Base-by-base conservation (phyloP, 2,329 filamentous ascomycete genomes). In the Trichoderma atrobrunneum region DNA sequence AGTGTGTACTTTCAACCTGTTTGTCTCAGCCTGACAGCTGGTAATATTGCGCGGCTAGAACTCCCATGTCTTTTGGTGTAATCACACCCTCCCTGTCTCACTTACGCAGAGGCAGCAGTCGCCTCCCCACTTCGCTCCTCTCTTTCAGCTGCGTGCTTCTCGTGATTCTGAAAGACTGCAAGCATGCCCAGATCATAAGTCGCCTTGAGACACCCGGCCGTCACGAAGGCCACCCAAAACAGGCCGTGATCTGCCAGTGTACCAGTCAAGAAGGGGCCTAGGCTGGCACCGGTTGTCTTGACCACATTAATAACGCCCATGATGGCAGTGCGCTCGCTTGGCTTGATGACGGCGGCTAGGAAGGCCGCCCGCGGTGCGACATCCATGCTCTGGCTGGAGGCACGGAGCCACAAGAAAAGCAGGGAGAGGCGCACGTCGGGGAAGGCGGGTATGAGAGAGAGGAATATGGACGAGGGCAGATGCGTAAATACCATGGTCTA, bases 401-500 rank as follows among this genome's bases (percentile, higher is more conserved):
- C 85, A 8, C 92, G 87, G 12, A 91, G 82, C 18, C 91, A 79
- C 12, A 93, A 82, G 71, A 93, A 87, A 0, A 84, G 79, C 60
- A 92, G 84, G 0, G 91, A 86, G 6, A 90, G 73, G 12, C 82
- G 82, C 0, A 89, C 80, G 4, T 84, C 82, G 24, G 82, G 79
- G 0, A 90, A 89, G 0, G 90, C 76, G 0, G 89, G 88, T 26
- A 93, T 88, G 24, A 93, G 80, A 16, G 87, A 83, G 1, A 93
- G 85, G 74, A 90, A 90, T 30, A 93, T 80, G 8, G 91, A 85
- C 0, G 90, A 92, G 0, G 92, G 92, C 0, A 93, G 83, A 75
- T 93, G 91, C 0, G 91, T 93, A 77, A 92, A 92, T 10, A 92
- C 90, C 91, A 93, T 93, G 1, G 91, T 93, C 84, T 89, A 24